Conservation (phyloP, 345 rosid species). For the Citrus medica region DNA sequence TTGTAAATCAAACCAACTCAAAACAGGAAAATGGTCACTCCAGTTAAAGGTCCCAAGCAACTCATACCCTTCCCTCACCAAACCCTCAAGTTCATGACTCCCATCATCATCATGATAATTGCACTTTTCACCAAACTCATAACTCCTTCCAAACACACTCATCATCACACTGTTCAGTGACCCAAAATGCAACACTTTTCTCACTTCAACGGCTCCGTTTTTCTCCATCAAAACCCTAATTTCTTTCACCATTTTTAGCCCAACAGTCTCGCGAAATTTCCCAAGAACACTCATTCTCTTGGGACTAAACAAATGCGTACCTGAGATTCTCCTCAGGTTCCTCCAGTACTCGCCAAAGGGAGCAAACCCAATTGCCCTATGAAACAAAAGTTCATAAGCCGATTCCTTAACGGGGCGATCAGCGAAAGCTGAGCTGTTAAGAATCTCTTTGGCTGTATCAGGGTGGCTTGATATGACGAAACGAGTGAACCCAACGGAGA, state of each 20-base stretch:
- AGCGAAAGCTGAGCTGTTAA: conserved; percentile 71
- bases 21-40: conserved; percentile 78
- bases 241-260: conserved; percentile 46
- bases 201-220: conserved; percentile 45
- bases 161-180: conserved; percentile 75
- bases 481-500: conserved; percentile 73
- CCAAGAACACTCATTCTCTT: conserved; percentile 47
- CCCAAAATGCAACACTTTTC: conserved; percentile 57
- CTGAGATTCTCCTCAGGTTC: conserved; percentile 71
- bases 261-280: conserved; percentile 41
- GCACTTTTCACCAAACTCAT: conserved; percentile 35
- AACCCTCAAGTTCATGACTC: conserved; percentile 44
- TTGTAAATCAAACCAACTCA: conserved; percentile 69
- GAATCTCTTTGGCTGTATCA: conserved; percentile 68
- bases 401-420: conserved; percentile 89
- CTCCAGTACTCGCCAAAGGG: conserved; percentile 88
- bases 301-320: conserved; percentile 81
- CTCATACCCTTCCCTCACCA: conserved; percentile 77
- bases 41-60: conserved; percentile 72
- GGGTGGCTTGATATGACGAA: conserved; percentile 68
- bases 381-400: conserved; percentile 75
- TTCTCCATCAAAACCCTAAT: conserved; percentile 21
- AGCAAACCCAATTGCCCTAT: conserved; percentile 88
- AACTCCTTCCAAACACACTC: conserved; percentile 67
- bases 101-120: conserved; percentile 13